Evolutionary conservation across 148 eudicot genomes (phyloP).

Genomic region (Gaultheria prostrata): DNA sequence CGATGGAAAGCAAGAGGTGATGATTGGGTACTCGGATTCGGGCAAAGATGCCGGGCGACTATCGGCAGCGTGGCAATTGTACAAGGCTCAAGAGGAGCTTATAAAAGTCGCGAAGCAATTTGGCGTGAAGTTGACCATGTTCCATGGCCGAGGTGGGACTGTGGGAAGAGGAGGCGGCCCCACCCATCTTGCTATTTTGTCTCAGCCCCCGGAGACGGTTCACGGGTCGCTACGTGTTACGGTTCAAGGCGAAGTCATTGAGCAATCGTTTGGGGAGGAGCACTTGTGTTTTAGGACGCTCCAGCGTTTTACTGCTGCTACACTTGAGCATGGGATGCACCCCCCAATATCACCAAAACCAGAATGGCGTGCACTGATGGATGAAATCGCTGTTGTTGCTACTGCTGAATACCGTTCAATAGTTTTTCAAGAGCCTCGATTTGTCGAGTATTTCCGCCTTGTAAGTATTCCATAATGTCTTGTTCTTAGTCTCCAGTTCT

Average conservation of each 20-base stretch:
- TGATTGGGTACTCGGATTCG: slow-evolving; percentile 97
- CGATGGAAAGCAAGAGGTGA: slow-evolving; percentile 92
- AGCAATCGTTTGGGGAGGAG: slow-evolving; percentile 96
- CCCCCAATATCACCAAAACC: slow-evolving; percentile 91
- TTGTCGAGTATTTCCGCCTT: slow-evolving; percentile 94
- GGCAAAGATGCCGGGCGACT: slow-evolving; percentile 97
- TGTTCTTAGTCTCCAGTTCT: background rate
- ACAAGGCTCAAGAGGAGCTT: slow-evolving; percentile 98
- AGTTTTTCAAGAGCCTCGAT: slow-evolving; percentile 88
- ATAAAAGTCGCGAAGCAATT: slow-evolving; percentile 74
- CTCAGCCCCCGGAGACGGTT: slow-evolving; percentile 93
- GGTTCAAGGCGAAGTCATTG: slow-evolving; percentile 97
- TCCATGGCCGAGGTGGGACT: slow-evolving; percentile 98
- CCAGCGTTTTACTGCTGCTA: slow-evolving; percentile 93
- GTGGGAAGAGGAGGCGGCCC: slow-evolving; percentile 99
- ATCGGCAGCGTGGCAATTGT: slow-evolving; percentile 94
- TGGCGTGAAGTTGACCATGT: slow-evolving; percentile 93
- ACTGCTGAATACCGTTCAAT: slow-evolving; percentile 85
- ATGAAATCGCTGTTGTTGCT: slow-evolving; percentile 76
- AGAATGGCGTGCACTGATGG: slow-evolving; percentile 91
- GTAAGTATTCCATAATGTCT: slow-evolving; percentile 40
- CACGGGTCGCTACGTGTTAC: slow-evolving; percentile 94
- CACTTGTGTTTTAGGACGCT: slow-evolving; percentile 96
- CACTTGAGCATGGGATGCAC: slow-evolving; percentile 97
- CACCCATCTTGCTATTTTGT: slow-evolving; percentile 94